Base-by-base conservation (phyloP, 768 basidiomycete species). In the Cyathus striatus region DNA sequence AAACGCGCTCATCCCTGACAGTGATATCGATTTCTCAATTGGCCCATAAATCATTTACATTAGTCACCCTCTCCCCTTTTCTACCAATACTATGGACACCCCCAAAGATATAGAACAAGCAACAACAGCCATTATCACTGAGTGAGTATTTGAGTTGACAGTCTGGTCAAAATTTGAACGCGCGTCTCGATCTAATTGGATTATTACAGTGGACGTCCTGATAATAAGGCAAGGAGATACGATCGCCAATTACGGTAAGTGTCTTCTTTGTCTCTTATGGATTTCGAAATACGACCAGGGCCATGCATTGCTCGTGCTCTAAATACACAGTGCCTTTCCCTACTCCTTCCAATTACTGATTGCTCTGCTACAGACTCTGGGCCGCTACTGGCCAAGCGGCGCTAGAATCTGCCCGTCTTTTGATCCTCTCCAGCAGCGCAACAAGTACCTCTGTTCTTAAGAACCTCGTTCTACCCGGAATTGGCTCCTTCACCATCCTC, bases 381-480 rank as follows among this genome's bases (percentile, higher is more conserved):
- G 95, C 94, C 9, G 80, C 90, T 2, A 80, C 86, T 1, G 96
- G 95, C 4, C 95, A 99, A 62, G 68, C 71, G 20, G 91, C 91
- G 0, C 83, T 98, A 45, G 94, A 98, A 62, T 73, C 81, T 2
- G 76, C 92, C 10, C 78, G 84, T 37, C 72, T 97, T 33, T 75
- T 98, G 23, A 80, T 96, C 50, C 63, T 97, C 45, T 85, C 83
- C 30, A 84, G 72, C 0, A 81, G 83, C 18, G 90, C 91, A 0
- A 90, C 93, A 1, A 83, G 88, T 2, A 90, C 92, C 23, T 85
- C 90, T 38, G 79, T 90, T 51, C 75, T 99, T 43, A 98, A 99
- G 75, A 98, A 98, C 58, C 83, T 98, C 47, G 92, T 98, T 27
- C 79, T 98, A 6, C 96, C 96, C 2, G 95, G 95, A 6, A 81